A percentile compares a stretch with the other conserved stretches of the same genome.
Evolutionary conservation across 2,329 filamentous ascomycete species (phyloP).

Genomic region (Venturia carpophila): DNA sequence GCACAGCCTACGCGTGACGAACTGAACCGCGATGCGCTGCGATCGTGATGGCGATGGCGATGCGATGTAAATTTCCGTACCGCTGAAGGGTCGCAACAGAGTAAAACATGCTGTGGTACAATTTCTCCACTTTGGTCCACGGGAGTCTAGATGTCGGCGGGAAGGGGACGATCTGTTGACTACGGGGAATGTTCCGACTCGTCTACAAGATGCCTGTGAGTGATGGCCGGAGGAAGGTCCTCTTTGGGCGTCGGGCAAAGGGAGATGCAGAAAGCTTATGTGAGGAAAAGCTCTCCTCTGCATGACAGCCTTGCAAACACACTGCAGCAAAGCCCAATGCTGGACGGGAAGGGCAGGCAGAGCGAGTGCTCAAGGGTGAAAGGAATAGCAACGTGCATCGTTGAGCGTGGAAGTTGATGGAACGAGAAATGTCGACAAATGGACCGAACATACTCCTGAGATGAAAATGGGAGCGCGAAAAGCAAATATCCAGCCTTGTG

Average conservation of each 20-base stretch:
- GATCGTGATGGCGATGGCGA: background rate
- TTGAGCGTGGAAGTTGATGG: too few species aligned
- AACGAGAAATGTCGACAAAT: too few species aligned
- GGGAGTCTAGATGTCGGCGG: background rate
- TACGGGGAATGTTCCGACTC: background rate
- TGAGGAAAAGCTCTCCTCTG: background rate
- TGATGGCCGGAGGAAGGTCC: background rate
- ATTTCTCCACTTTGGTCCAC: background rate
- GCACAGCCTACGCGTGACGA: too few species aligned
- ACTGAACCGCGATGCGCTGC: too few species aligned
- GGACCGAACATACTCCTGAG: too few species aligned
- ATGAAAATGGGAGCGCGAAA: background rate
- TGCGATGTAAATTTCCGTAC: background rate
- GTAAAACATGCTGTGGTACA: too few species aligned
- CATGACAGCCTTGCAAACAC: background rate
- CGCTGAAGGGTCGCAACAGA: background rate
- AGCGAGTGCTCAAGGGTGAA: background rate
- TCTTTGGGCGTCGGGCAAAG: background rate
- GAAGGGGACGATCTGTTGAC: background rate
- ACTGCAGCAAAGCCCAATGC: background rate
- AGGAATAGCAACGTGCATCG: too few species aligned
- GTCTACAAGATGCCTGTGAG: background rate
- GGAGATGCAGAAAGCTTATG: background rate
- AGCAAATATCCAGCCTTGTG: background rate
- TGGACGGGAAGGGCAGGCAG: background rate